These are phyloP conservation scores for Teunomyces pallodes DNA, from an alignment of 805 yeast genomes.

Conservation along the genomic window DNA sequence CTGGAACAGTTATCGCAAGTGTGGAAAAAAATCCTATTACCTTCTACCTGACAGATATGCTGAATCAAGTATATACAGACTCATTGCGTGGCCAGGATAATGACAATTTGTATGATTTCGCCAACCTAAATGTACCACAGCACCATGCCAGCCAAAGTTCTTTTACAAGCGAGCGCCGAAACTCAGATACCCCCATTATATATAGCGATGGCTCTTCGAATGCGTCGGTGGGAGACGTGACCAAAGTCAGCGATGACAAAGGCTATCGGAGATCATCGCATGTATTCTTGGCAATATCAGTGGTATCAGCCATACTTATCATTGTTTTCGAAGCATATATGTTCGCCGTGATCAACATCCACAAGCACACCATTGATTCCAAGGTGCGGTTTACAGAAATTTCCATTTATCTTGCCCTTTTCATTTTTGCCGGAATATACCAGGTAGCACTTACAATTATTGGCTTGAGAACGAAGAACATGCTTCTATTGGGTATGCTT, in stretches of 20 bases:
- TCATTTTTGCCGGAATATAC: slow-evolving; percentile 45
- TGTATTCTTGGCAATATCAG: slow-evolving; percentile 27
- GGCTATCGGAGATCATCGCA: slow-evolving; percentile 7
- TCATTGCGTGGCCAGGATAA: not conserved
- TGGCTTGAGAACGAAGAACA: slow-evolving; percentile 39
- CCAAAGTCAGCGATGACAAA: slow-evolving; percentile 4
- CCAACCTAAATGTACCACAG: not conserved
- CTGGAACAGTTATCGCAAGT: not conserved
- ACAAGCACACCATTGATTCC: slow-evolving; percentile 20
- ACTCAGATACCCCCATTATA: not conserved
- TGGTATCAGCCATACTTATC: slow-evolving; percentile 31
- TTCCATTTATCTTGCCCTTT: slow-evolving; percentile 45
- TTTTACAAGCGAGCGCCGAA: not conserved
- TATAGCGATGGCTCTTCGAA: not conserved
- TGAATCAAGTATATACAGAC: not conserved
- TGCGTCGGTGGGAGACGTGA: not conserved
- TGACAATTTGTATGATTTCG: not conserved
- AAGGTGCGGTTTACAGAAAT: slow-evolving; percentile 24
- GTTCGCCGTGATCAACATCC: slow-evolving; percentile 37
- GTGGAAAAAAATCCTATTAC: not conserved
- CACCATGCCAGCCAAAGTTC: not conserved
- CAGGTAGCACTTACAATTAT: slow-evolving; percentile 38
- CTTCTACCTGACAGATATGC: not conserved
- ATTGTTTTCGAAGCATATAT: slow-evolving; percentile 38
- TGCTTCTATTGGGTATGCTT: slow-evolving; percentile 38